Conservation (phyloP, 345 rosid genomes). For the Citropsis articulata region DNA sequence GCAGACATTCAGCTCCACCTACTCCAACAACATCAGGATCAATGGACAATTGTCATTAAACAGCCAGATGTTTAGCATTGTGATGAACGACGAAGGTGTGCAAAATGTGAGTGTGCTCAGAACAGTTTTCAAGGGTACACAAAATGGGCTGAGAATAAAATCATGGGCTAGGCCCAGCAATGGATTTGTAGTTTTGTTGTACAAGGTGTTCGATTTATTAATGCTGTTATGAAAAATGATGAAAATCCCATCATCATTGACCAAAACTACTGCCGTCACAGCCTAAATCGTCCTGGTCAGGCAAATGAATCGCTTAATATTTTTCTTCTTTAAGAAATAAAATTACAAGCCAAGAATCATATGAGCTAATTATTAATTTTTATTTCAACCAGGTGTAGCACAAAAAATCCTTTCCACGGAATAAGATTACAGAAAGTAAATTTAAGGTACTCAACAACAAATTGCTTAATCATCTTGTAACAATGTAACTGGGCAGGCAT, state of each 20-base stretch:
- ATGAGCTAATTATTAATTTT: neutral
- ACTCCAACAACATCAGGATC: constrained; percentile 23
- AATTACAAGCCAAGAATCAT: neutral
- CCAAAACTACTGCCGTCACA: neutral
- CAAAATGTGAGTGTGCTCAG: constrained; percentile 42
- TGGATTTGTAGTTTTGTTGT: too few relatives aligned
- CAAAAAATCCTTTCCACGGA: constrained; percentile 26
- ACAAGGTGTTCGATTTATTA: constrained; percentile 32
- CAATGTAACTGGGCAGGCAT: constrained; percentile 25
- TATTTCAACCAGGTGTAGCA: constrained; percentile 22
- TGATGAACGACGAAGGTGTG: constrained; percentile 47
- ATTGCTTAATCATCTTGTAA: constrained; percentile 32
- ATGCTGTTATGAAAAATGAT: constrained; percentile 37
- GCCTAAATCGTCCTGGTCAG: neutral
- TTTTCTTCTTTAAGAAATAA: neutral
- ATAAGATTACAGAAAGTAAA: constrained; percentile 28
- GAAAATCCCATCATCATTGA: constrained; percentile 37
- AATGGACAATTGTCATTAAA: constrained; percentile 18
- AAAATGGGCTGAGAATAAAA: constrained; percentile 60
- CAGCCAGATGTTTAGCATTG: constrained; percentile 29
- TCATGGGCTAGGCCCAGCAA: constrained; percentile 66
- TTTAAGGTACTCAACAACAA: constrained; percentile 1
- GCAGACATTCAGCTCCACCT: constrained; percentile 24
- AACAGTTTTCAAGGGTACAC: constrained; percentile 34
- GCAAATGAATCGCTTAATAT: neutral